These are phyloP conservation scores for Aspergillus fructus DNA, from an alignment of 2,329 filamentous ascomycete species.

Conservation along the genomic window DNA sequence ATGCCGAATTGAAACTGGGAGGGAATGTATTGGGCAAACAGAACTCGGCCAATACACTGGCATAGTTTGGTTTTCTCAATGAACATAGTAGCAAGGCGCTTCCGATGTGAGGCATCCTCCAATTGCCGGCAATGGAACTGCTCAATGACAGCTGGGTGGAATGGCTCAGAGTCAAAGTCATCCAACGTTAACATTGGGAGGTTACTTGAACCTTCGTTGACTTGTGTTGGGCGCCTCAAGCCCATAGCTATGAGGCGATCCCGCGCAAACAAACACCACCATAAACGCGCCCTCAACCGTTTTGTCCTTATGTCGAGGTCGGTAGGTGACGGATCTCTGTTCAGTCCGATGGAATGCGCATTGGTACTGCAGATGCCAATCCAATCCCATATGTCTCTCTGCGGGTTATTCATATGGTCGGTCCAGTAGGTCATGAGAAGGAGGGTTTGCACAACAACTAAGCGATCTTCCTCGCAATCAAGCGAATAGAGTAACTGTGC, in stretches of 20 bases:
- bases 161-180: conserved; percentile 73
- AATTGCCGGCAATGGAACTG: conserved; percentile 67
- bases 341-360: conserved; percentile 24
- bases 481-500: conserved; percentile 78
- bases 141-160: conserved; percentile 65
- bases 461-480: conserved; percentile 83
- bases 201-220: conserved; percentile 87
- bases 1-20: conserved; percentile 70
- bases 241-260: conserved; percentile 85
- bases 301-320: conserved; percentile 20
- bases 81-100: conserved; percentile 76
- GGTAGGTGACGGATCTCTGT: conserved; percentile 18
- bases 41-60: conserved; percentile 78
- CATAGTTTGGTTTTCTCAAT: conserved; percentile 85
- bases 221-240: conserved; percentile 82
- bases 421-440: conserved; percentile 94
- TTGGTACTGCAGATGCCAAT: conserved; percentile 25
- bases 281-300: conserved; percentile 81
- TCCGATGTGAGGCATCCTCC: conserved; percentile 69
- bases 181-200: conserved; percentile 79
- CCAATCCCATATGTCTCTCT: conserved; percentile 63
- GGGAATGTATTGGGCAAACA: conserved; percentile 84
- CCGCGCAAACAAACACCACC: conserved; percentile 93
- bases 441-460: conserved; percentile 78
- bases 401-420: conserved; percentile 78